Base-by-base conservation (phyloP, 2,329 filamentous ascomycete genomes). In the Aphanocladium album region DNA sequence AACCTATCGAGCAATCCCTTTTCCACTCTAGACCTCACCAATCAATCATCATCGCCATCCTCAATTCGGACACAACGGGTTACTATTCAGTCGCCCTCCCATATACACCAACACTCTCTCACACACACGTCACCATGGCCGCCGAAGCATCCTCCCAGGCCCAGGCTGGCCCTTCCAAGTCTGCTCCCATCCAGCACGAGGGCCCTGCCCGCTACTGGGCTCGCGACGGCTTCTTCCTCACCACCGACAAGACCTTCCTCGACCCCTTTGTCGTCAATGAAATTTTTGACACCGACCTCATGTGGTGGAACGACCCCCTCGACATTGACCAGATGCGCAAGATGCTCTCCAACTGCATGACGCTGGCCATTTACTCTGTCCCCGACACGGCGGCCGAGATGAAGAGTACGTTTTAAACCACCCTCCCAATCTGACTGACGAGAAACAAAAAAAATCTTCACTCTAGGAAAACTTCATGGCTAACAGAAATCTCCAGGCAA, bases 301-400 rank as follows among this genome's bases (percentile, higher is more conserved):
- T 87, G 68, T 87, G 85, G 77, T 89, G 87, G 85, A 80, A 83
- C 23, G 77, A 77, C 49, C 70, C 80, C 3, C 70, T 85, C 6
- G 77, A 83, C 1, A 74, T 80, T 19, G 70, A 74, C 0, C 71
- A 76, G 27, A 73, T 87, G 61, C 74, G 77, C 60, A 79, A 77
- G 62, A 80, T 84, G 64, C 69, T 89, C 16, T 73, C 81, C 52
- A 82, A 83, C 61, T 87, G 83, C 45, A 69, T 89, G 45, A 86
- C 83, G 60, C 75, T 89, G 41, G 83, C 82, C 8, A 67, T 89
- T 5, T 89, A 87, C 66, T 68, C 69, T 63, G 71, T 75, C 23
- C 72, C 73, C 3, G 72, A 76, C 60, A 73, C 72, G 0, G 74
- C 71, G 37, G 71, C 71, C 2, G 71, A 76, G 17, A 76, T 76